Evolutionary conservation across 2,329 filamentous ascomycete species (phyloP), one percentile per base, ranked within the genome.

Genomic region (Calonectria naviculata): DNA sequence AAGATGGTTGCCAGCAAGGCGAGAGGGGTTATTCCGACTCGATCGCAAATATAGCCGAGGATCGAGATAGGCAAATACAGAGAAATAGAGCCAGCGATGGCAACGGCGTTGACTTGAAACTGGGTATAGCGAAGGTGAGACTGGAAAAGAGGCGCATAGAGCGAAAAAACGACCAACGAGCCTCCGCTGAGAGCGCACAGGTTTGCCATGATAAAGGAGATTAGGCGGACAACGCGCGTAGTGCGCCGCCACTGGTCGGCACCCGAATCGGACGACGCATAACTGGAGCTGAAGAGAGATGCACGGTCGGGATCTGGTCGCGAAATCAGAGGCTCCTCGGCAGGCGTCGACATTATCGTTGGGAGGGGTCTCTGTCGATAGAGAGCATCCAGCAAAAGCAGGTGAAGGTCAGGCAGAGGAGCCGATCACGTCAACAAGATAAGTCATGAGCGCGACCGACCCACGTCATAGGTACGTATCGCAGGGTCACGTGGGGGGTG

Each of bases 51-150:
- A 83, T 96, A 97, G 42, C 97, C 97, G 78, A 97, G 93, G 46
- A 97, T 78, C 3, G 96, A 94, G 3, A 98, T 95, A n/a, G 94
- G 94, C 6, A 98, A 89, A 84, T 99, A 99, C 85, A 97, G 92
- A 42, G 94, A 93, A 44, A 98, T 86, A 81, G 95, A 96, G 67
- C 95, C 95, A 19, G 93, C 92, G 76, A 97, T 97, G 72, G 94
- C 93, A 54, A 98, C 92, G 56, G 93, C 91, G 83, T 98, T 98
- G 83, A 99, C 95, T 82, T 97, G 94, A 73, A 97, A 90, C 84
- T 99, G 97, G 4, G 92, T 93, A 84, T 98, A 99, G 80, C 92
- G 93, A 63, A 99, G 88, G 52, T 92, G 92, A 67, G 93, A 93
- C 82, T 98, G 94, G 85, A 99, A 95, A 58, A 97, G 88, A 76